Conservation (phyloP, 768 basidiomycete genomes). For the Rhizopogon rudus region DNA sequence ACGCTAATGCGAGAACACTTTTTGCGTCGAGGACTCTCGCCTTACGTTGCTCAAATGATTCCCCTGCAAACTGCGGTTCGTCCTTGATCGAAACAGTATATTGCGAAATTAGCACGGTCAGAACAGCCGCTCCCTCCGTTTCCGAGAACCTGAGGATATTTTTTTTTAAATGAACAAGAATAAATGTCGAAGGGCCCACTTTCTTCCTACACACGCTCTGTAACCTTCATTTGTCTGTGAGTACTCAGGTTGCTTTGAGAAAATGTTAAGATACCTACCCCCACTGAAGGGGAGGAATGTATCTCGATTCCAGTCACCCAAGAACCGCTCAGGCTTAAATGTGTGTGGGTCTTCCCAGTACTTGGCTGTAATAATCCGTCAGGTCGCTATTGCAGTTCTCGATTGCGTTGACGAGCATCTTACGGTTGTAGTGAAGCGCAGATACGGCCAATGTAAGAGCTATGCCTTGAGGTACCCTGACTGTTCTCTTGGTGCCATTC, state of each 20-base stretch:
- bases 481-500: slow-evolving; percentile 32
- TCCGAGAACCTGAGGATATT: too few relatives aligned
- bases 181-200: slow-evolving; percentile 18
- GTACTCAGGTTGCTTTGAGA: neutral
- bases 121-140: too few relatives aligned
- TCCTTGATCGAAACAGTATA: slow-evolving; percentile 45
- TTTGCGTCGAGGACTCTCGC: slow-evolving; percentile 33
- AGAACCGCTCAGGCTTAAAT: slow-evolving; percentile 41
- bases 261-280: slow-evolving; percentile 22
- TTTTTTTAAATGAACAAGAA: neutral
- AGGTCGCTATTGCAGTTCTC: neutral
- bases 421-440: slow-evolving; percentile 50
- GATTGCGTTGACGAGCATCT: slow-evolving; percentile 7
- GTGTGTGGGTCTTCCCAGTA: slow-evolving; percentile 34
- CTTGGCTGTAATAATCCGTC: slow-evolving; percentile 17
- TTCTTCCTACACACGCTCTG: slow-evolving; percentile 41
- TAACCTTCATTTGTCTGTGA: slow-evolving; percentile 22
- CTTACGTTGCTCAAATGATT: slow-evolving; percentile 43
- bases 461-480: slow-evolving; percentile 41
- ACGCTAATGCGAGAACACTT: slow-evolving; percentile 41
- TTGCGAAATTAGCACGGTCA: too few relatives aligned
- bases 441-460: slow-evolving; percentile 30
- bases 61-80: slow-evolving; percentile 42
- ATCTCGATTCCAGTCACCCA: slow-evolving; percentile 49
- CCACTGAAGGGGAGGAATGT: slow-evolving; percentile 50